Conservation (phyloP, 805 yeast genomes). For the Blastobotrys terrestris region DNA sequence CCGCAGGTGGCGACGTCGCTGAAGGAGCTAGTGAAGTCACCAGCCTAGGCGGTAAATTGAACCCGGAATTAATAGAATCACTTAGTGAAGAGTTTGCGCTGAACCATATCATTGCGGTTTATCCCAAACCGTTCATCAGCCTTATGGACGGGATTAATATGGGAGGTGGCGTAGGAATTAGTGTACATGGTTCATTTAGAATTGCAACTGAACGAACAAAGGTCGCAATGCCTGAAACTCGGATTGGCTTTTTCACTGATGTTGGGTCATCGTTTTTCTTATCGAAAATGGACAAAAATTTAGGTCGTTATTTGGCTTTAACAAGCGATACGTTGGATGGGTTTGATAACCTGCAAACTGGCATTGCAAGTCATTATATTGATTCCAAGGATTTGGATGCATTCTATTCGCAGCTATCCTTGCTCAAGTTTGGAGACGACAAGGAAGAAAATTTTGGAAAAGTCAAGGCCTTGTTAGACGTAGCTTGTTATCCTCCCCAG, state of each 20-base stretch:
- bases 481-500: conserved; percentile 41
- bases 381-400: conserved; percentile 54
- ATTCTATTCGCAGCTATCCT: conserved; percentile 56
- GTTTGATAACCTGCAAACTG: conserved; percentile 66
- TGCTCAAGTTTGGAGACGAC: conserved; percentile 36
- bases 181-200: conserved; percentile 84
- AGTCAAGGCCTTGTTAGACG: conserved; percentile 68
- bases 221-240: conserved; percentile 95
- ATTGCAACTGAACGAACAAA: conserved; percentile 84
- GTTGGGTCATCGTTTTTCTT: conserved; percentile 88
- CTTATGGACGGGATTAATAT: conserved; percentile 84
- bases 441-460: conserved; percentile 43
- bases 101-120: conserved; percentile 69
- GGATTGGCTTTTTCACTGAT: conserved; percentile 90
- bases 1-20: conserved; percentile 95
- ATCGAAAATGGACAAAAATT: conserved; percentile 68
- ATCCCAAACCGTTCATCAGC: conserved; percentile 72
- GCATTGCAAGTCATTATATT: conserved; percentile 84
- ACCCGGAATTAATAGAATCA: background rate
- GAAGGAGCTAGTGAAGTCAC: conserved; percentile 48
- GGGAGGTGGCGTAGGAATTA: conserved; percentile 95
- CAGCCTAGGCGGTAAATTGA: conserved; percentile 45
- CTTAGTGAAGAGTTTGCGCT: conserved; percentile 59
- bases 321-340: conserved; percentile 77
- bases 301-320: conserved; percentile 77